Percentiles rank a stretch among this genome's conserved stretches.
phyloP scores from a whole-genome alignment of 192 early-diverging fungal genomes.

The Coemansia sp. region DNA sequence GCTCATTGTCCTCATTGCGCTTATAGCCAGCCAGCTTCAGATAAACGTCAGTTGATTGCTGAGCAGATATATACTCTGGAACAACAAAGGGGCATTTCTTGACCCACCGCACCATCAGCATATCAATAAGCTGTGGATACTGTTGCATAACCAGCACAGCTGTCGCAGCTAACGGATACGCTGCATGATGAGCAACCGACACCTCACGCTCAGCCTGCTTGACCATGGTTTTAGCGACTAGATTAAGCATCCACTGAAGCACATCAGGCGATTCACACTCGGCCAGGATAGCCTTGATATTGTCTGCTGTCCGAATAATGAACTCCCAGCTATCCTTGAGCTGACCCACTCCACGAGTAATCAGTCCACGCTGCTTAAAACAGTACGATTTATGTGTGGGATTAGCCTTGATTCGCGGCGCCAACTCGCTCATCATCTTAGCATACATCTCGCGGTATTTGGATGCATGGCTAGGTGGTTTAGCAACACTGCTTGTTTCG shows the following conservation, averaged over 20 bases:
- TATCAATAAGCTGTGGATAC: slow-evolving; percentile 25
- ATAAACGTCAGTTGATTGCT: slow-evolving; percentile 24
- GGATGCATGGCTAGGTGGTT: neutral
- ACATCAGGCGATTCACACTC: slow-evolving; percentile 19
- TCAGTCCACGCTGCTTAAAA: slow-evolving; percentile 36
- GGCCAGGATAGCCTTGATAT: slow-evolving; percentile 13
- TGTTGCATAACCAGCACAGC: slow-evolving; percentile 28
- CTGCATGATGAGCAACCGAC: slow-evolving; percentile 21
- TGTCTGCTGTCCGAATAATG: slow-evolving; percentile 22
- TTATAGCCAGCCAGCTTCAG: slow-evolving; percentile 34
- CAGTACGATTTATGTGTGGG: slow-evolving; percentile 16
- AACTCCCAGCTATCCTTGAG: slow-evolving; percentile 45
- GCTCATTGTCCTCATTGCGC: slow-evolving; percentile 31
- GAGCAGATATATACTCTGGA: slow-evolving; percentile 23
- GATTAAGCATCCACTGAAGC: slow-evolving; percentile 44
- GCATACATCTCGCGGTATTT: slow-evolving; percentile 34
- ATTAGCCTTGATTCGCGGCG: slow-evolving; percentile 17
- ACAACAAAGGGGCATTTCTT: slow-evolving; percentile 51
- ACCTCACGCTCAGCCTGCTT: slow-evolving; percentile 49
- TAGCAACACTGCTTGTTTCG: neutral
- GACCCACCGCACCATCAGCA: slow-evolving; percentile 40
- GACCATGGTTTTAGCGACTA: slow-evolving; percentile 42
- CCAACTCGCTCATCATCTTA: slow-evolving; percentile 21
- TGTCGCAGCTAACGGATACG: slow-evolving; percentile 36
- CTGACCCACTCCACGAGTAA: slow-evolving; percentile 42